phyloP scores from a whole-genome alignment of 2,329 filamentous ascomycete species.

The Alternaria sp. region DNA sequence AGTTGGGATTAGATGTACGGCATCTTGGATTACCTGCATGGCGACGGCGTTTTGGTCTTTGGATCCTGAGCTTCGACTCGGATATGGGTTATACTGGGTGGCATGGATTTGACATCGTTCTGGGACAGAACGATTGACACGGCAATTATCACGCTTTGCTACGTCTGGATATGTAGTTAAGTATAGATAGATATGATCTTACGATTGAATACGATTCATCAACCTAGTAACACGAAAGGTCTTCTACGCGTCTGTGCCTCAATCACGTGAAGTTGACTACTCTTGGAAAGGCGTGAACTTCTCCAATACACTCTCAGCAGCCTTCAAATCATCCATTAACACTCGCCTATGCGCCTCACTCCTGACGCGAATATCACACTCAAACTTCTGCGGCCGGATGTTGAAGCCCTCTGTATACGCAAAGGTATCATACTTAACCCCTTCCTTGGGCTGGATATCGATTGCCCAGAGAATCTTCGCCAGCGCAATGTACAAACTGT shows the following conservation, averaged over 20 bases:
- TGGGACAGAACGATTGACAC: background rate
- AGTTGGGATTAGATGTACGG: background rate
- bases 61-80: background rate
- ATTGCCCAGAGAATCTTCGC: constrained; percentile 46
- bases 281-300: constrained; percentile 46
- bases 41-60: constrained; percentile 5
- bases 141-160: background rate
- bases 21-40: constrained; percentile 15
- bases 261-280: background rate
- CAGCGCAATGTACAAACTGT: constrained; percentile 41
- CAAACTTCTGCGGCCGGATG: constrained; percentile 46
- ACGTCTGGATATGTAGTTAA: background rate
- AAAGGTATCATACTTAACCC: constrained; percentile 47
- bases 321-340: constrained; percentile 36
- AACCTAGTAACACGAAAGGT: background rate
- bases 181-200: background rate
- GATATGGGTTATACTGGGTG: background rate
- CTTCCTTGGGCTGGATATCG: constrained; percentile 41
- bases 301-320: constrained; percentile 41
- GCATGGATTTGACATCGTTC: background rate
- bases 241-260: background rate
- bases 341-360: constrained; percentile 40
- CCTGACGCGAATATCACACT: constrained; percentile 42
- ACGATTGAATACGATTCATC: background rate
- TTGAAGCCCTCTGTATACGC: constrained; percentile 52